Conservation (phyloP, 164 flowering plant species). For the Chimonanthus praecox region DNA sequence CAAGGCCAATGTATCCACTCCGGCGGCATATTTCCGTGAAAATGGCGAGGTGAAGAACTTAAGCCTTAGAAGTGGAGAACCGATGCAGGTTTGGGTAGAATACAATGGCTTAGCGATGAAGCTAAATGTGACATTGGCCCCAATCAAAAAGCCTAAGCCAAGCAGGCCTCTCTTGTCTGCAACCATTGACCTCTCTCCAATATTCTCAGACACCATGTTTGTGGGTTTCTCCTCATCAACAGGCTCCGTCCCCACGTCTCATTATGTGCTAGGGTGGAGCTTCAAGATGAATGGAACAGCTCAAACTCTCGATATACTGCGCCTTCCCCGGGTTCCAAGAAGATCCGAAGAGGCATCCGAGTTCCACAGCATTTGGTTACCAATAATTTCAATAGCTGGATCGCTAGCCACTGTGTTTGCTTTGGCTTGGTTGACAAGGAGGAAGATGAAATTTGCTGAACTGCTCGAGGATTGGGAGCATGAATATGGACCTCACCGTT, state of each 20-base stretch:
- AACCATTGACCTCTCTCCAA: constrained; percentile 38
- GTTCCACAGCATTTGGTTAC: constrained; percentile 9
- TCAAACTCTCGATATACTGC: constrained; percentile 25
- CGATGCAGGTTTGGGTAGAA: constrained; percentile 25
- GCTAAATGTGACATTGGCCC: constrained; percentile 25
- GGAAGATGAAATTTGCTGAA: constrained; percentile 12
- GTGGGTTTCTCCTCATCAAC: constrained; percentile 71
- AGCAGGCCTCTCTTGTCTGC: constrained; percentile 33
- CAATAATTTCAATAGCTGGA: neutral
- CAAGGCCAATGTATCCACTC: neutral
- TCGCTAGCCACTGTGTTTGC: neutral
- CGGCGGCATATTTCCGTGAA: constrained; percentile 6
- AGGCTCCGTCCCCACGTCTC: constrained; percentile 53
- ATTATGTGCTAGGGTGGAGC: constrained; percentile 58
- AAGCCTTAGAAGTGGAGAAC: constrained; percentile 6
- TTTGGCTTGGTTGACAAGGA: neutral
- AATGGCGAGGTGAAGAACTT: neutral
- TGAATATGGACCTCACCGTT: constrained; percentile 16
- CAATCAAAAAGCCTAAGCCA: constrained; percentile 31
- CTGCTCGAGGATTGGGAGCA: constrained; percentile 19
- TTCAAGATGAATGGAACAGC: constrained; percentile 44
- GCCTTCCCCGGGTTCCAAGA: constrained; percentile 39
- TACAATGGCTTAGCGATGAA: constrained; percentile 10
- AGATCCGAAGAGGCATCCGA: constrained; percentile 10
- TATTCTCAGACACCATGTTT: constrained; percentile 41